phyloP scores from a whole-genome alignment of 1,284 basidiomycete genomes.

The Cystobasidiaceae sp. region DNA sequence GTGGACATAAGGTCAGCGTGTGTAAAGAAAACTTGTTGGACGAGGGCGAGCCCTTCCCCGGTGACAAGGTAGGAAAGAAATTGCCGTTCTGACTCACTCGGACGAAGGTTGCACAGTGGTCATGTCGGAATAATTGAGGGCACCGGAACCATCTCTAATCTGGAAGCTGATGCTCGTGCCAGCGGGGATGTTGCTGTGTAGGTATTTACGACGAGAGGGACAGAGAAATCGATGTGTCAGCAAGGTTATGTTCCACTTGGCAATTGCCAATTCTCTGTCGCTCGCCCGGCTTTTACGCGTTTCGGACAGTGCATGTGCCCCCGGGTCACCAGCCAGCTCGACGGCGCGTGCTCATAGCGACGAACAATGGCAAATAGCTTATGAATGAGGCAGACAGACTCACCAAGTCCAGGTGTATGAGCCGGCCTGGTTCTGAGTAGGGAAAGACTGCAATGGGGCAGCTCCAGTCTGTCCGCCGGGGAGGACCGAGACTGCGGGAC shows the following conservation, averaged over 20 bases:
- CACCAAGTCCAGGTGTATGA: slow-evolving; percentile 28
- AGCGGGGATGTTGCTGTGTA: slow-evolving; percentile 15
- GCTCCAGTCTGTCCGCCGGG: slow-evolving; percentile 21
- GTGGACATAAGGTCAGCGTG: no score
- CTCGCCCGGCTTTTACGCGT: no score
- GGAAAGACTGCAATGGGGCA: slow-evolving; percentile 14
- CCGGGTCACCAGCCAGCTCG: no score
- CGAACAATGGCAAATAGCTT: neutral
- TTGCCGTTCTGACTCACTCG: neutral
- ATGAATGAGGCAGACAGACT: neutral
- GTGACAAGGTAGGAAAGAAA: neutral
- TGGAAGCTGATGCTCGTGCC: slow-evolving; percentile 30
- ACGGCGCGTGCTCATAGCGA: no score
- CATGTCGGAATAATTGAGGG: slow-evolving; percentile 27
- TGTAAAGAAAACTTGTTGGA: no score
- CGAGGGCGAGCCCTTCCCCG: no score
- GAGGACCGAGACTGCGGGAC: slow-evolving; percentile 10
- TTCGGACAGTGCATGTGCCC: no score
- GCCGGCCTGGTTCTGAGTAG: slow-evolving; percentile 20
- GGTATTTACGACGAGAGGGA: no score
- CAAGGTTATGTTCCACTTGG: no score
- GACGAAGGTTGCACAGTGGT: slow-evolving; percentile 2
- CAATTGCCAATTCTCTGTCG: no score
- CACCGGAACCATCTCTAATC: slow-evolving; percentile 27
- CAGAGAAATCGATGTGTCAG: no score